A percentile compares a stretch with the other conserved stretches of the same genome.
Evolutionary conservation across 2,329 filamentous ascomycete genomes (phyloP).

Genomic region (Daldinia sp.): DNA sequence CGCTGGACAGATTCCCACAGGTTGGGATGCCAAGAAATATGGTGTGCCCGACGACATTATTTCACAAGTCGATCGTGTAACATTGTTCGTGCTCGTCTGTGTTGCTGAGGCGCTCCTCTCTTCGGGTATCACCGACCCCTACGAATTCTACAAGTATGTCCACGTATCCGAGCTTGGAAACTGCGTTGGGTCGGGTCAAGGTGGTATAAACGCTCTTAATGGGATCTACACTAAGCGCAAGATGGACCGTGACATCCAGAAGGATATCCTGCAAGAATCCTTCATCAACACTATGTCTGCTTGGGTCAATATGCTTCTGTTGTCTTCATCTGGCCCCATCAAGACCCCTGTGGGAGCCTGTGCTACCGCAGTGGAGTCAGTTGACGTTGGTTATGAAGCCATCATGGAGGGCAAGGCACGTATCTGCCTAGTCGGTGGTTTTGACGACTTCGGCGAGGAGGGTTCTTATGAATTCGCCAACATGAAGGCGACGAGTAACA

Average conservation of each 20-base stretch:
- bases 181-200: conserved; percentile 98
- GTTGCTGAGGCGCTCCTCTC: conserved; percentile 91
- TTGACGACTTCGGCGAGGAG: conserved; percentile 99
- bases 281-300: conserved; percentile 99
- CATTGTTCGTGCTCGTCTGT: conserved; percentile 91
- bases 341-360: conserved; percentile 98
- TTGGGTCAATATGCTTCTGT: conserved; percentile 98
- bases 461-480: conserved; percentile 99
- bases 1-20: conserved; percentile 94
- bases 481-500: conserved; percentile 99
- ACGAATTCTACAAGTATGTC: conserved; percentile 99
- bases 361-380: conserved; percentile 94
- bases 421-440: conserved; percentile 96
- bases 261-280: conserved; percentile 98
- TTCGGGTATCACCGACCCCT: conserved; percentile 96
- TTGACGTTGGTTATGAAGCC: conserved; percentile 97
- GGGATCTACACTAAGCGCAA: conserved; percentile 99
- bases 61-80: conserved; percentile 95
- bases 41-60: conserved; percentile 98
- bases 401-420: conserved; percentile 98
- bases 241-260: conserved; percentile 96
- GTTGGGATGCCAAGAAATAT: conserved; percentile 96
- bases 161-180: conserved; percentile 98
- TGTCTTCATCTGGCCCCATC: conserved; percentile 97
- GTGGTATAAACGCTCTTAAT: conserved; percentile 88